Conservation (phyloP, 805 yeast genomes). For the Starmerella scarabaei region DNA sequence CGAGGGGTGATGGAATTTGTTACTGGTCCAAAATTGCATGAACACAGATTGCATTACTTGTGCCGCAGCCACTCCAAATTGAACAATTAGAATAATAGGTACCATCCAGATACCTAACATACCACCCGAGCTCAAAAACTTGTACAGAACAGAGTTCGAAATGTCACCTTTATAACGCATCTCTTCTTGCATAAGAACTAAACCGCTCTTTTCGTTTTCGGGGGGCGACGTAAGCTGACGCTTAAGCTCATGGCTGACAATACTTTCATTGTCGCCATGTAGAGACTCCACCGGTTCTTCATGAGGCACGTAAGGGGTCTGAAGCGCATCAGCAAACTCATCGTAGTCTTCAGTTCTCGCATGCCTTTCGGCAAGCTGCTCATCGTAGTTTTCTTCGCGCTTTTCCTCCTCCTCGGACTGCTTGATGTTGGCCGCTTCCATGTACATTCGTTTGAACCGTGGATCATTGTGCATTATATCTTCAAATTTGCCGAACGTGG, state of each 20-base stretch:
- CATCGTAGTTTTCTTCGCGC: conserved; percentile 15
- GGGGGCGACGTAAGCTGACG: conserved; percentile 12
- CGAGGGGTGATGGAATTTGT: conserved; percentile 37
- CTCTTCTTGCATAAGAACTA: conserved; percentile 24
- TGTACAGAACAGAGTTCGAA: conserved; percentile 36
- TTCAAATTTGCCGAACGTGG: conserved; percentile 47
- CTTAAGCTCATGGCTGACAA: background rate
- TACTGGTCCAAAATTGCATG: conserved; percentile 64
- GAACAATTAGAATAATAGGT: conserved; percentile 8
- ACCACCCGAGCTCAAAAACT: conserved; percentile 37
- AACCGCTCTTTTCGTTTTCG: conserved; percentile 14
- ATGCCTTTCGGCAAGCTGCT: conserved; percentile 9
- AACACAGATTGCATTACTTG: conserved; percentile 27
- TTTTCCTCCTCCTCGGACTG: conserved; percentile 9
- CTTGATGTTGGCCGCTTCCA: conserved; percentile 2
- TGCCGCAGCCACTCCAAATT: conserved; percentile 41
- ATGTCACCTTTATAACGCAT: conserved; percentile 24
- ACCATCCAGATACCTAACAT: conserved; percentile 24
- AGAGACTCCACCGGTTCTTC: background rate
- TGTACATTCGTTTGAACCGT: conserved; percentile 8
- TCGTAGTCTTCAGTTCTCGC: conserved; percentile 5
- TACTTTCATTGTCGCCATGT: background rate
- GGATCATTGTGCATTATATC: conserved; percentile 31
- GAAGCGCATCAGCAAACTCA: too few relatives aligned
- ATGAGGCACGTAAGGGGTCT: background rate